Percentiles rank a stretch among this genome's conserved stretches.
These are phyloP conservation scores for Neopestalotiopsis rosae DNA, from an alignment of 2,329 filamentous ascomycete species.

Conservation along the genomic window DNA sequence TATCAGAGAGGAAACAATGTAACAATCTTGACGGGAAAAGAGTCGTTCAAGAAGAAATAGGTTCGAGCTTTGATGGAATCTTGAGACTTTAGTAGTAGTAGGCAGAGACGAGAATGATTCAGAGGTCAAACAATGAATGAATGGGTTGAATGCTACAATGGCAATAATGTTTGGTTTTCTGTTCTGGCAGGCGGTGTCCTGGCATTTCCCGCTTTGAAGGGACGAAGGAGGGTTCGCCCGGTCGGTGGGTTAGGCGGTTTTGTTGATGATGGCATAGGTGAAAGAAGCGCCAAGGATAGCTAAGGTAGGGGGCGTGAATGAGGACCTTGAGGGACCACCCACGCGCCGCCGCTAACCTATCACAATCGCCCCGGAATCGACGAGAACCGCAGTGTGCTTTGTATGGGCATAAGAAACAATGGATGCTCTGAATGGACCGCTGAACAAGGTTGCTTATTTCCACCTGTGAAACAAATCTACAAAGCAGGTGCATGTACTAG, in stretches of 20 bases:
- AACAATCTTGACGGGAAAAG: background rate
- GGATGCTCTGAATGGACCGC: background rate
- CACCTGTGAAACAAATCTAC: background rate
- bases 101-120: background rate
- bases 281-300: conserved; percentile 7
- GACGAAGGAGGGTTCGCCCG: background rate
- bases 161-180: conserved; percentile 7
- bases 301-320: background rate
- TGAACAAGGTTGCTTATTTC: background rate
- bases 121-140: background rate
- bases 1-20: background rate
- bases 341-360: background rate
- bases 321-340: conserved; percentile 16
- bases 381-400: background rate
- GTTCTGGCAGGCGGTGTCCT: conserved; percentile 13
- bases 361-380: background rate
- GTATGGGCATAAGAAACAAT: background rate
- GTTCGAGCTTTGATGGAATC: background rate
- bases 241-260: background rate
- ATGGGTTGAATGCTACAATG: background rate
- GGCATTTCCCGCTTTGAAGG: background rate
- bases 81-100: background rate
- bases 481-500: background rate
- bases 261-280: conserved; percentile 12
- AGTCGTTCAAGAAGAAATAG: background rate